Percentiles rank a stretch among this genome's conserved stretches.
These are phyloP conservation scores for Leishmania amazonensis DNA, from an alignment of 208 protist genomes.

Conservation along the genomic window DNA sequence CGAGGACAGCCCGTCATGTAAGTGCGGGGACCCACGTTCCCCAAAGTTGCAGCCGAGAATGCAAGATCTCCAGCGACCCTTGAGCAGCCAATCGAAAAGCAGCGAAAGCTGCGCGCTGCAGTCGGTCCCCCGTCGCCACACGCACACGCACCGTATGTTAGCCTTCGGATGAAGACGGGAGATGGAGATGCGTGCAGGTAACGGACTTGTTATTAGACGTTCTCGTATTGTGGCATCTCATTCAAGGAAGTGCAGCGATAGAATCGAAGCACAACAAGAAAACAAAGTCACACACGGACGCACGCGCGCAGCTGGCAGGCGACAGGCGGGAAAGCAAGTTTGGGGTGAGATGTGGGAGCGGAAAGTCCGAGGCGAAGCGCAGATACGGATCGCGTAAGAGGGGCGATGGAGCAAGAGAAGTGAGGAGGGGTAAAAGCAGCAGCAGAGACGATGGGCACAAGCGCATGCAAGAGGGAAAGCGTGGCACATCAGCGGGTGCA, in stretches of 20 bases:
- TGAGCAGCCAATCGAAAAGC: not conserved
- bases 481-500: not conserved
- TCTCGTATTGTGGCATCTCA: not conserved
- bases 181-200: not conserved
- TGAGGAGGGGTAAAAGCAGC: not conserved
- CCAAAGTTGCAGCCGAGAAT: not conserved
- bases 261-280: not conserved
- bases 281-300: not conserved
- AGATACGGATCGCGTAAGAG: not conserved
- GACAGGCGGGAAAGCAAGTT: not conserved
- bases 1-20: not conserved
- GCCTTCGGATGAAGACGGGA: not conserved
- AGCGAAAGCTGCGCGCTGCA: not conserved
- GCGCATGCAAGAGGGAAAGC: not conserved
- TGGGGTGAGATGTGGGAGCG: not conserved
- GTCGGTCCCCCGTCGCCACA: not conserved
- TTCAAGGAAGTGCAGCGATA: not conserved
- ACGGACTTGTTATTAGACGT: not conserved
- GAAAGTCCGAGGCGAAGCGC: not conserved
- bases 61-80: not conserved
- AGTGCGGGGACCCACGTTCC: not conserved
- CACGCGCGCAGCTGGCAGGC: not conserved
- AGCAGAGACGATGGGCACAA: slow-evolving; percentile 2
- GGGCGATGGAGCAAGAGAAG: not conserved
- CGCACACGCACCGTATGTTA: slow-evolving; percentile 3